Evolutionary conservation across 2,329 filamentous ascomycete genomes (phyloP), one percentile per base, ranked within the genome.

Genomic region (Ascochyta koolunga): DNA sequence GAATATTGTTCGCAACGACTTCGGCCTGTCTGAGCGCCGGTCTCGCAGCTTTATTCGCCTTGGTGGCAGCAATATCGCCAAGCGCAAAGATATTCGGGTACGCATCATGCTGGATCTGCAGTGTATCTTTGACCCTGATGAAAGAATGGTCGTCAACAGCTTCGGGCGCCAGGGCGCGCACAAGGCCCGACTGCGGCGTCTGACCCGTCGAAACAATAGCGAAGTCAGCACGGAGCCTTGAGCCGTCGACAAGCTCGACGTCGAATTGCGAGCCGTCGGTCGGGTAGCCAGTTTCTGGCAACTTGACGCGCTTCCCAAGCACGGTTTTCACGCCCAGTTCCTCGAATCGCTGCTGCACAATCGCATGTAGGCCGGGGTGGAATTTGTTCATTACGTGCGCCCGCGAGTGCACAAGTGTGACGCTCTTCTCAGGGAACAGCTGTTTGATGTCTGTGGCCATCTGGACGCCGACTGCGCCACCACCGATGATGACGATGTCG

Each of bases 401-500:
- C 15, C 84, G 74, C 1, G 86, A 87, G 66, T 88, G 85, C 0
- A 88, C 76, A 6, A 88, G 66, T 0, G 79, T 79, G 9, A 88
- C 80, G 0, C 73, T 69, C 69, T 88, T 88, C 6, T 81, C 77
- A 0, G 83, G 83, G 58, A 83, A 85, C 9, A 74, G 66, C 5
- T 77, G 77, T 67, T 86, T 86, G 9, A 83, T 80, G 62, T 88
- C 85, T 0, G 83, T 79, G 0, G 83, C 84, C 29, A 87, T 71
- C 69, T 88, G 83, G 0, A 88, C 81, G 1, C 86, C 86, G 0
- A 85, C 85, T 0, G 86, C 83, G 2, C 85, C 85, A 0, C 83
- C 85, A 2, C 85, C 86, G 7, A 72, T 54, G 8, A 77, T 71
- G 37, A 72, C 68, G 27, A 83, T 76, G 0, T 78, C 79, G 9